Percentiles rank a stretch among this genome's conserved stretches.
Conservation (phyloP, 352 stramenopile species). For the Phytophthora constricta region DNA sequence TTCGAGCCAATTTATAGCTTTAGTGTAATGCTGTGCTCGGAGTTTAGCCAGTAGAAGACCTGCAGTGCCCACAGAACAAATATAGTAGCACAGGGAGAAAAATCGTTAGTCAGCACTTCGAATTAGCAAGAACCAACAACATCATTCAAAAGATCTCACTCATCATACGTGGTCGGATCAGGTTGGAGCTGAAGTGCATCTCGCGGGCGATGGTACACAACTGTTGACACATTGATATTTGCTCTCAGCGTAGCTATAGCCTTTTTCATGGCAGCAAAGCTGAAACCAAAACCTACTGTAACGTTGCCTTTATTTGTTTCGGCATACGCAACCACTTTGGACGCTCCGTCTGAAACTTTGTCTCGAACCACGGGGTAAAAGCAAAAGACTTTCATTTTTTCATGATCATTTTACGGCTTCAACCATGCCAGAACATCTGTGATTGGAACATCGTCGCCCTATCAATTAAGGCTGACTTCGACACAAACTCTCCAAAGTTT, state of each 20-base stretch:
- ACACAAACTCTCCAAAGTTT: slow-evolving; percentile 1
- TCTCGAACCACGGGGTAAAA: slow-evolving; percentile 1
- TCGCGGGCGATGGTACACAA: not conserved
- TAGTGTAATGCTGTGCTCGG: not conserved
- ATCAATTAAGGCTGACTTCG: slow-evolving; percentile 2
- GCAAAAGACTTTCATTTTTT: slow-evolving; percentile 1
- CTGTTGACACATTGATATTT: not conserved
- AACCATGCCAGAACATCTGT: not conserved
- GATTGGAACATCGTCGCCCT: not conserved
- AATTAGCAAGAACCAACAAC: too few species aligned
- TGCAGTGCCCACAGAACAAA: slow-evolving; percentile 2
- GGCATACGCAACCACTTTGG: not conserved
- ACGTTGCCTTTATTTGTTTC: not conserved
- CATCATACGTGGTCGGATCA: not conserved
- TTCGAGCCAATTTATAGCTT: not conserved
- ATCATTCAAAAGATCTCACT: not conserved
- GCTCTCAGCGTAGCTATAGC: not conserved
- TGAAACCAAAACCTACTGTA: not conserved
- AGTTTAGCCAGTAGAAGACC: not conserved
- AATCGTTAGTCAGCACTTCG: not conserved
- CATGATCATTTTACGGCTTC: not conserved
- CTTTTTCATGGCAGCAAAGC: not conserved
- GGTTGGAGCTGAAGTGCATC: slow-evolving; percentile 1
- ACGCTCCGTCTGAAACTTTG: not conserved
- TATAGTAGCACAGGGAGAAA: not conserved